Conservation (phyloP, 805 yeast species). For the Hagleromyces aurorensis region DNA sequence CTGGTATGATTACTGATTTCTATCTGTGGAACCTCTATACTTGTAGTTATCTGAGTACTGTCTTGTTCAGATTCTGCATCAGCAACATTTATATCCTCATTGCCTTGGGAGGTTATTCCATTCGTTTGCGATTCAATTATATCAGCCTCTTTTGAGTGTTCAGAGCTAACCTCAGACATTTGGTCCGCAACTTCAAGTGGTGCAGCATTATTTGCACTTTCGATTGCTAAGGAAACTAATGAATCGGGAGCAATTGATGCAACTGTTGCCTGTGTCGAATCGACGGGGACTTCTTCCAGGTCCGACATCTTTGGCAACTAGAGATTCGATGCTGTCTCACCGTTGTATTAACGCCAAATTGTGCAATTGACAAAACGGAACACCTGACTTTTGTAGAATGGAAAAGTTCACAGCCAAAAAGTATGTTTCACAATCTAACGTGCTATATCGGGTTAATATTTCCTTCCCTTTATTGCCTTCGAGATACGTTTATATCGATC, state of each 20-base stretch:
- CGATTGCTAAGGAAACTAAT: slow-evolving; percentile 5
- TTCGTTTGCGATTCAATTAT: slow-evolving; percentile 11
- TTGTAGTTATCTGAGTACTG: slow-evolving; percentile 17
- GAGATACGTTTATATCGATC: no score
- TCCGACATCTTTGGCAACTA: no score
- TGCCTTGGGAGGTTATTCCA: slow-evolving; percentile 2
- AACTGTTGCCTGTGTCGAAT: slow-evolving; percentile 11
- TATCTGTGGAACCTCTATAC: slow-evolving; percentile 12
- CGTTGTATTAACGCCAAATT: no score
- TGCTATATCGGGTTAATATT: no score
- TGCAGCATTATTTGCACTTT: not conserved
- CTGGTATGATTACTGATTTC: slow-evolving; percentile 9
- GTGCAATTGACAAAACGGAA: no score
- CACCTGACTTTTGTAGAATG: no score
- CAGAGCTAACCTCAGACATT: slow-evolving; percentile 5
- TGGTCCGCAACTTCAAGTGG: slow-evolving; percentile 6
- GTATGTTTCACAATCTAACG: no score
- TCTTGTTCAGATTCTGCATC: slow-evolving; percentile 10
- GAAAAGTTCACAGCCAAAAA: no score
- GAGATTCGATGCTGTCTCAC: no score
- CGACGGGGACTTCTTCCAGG: slow-evolving; percentile 4
- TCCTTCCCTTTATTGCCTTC: no score
- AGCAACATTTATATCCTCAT: slow-evolving; percentile 1
- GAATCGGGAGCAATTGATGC: slow-evolving; percentile 14
- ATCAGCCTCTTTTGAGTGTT: slow-evolving; percentile 18